Evolutionary conservation across 192 early-diverging fungal species (phyloP).

Genomic region (Globomyces pollinis-pini): DNA sequence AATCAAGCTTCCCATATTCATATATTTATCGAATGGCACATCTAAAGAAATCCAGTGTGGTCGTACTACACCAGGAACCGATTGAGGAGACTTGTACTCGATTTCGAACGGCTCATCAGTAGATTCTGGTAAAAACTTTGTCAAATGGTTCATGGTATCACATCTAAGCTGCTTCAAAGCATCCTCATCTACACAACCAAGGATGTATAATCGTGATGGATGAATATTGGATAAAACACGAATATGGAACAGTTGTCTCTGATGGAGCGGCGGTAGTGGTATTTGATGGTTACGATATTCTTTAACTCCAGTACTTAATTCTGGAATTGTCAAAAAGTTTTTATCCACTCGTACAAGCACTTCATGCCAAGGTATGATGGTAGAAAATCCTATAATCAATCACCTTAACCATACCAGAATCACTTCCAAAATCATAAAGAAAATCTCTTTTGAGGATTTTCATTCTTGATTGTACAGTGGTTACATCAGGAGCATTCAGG

Average conservation of each 20-base stretch:
- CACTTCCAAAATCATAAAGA: not conserved
- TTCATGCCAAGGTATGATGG: not conserved
- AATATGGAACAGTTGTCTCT: not conserved
- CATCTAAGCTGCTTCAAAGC: not conserved
- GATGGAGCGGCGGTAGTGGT: not conserved
- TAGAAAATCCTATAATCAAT: not conserved
- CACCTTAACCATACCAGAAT: not conserved
- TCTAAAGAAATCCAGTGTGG: not conserved
- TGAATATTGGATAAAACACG: not conserved
- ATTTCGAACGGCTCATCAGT: not conserved
- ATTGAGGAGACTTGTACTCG: not conserved
- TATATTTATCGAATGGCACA: not conserved
- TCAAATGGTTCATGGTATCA: not conserved
- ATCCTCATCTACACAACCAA: not conserved
- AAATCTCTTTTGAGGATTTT: not conserved
- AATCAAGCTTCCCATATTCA: not conserved
- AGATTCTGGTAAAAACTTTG: not conserved
- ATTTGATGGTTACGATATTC: not conserved
- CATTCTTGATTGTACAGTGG: not conserved
- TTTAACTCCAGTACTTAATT: not conserved
- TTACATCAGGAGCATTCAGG: not conserved
- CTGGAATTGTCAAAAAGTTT: not conserved
- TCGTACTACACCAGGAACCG: not conserved
- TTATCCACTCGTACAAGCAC: not conserved
- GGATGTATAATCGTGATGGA: not conserved